These are phyloP conservation scores for Microsporum audouinii DNA, from an alignment of 2,329 filamentous ascomycete species.

Conservation along the genomic window DNA sequence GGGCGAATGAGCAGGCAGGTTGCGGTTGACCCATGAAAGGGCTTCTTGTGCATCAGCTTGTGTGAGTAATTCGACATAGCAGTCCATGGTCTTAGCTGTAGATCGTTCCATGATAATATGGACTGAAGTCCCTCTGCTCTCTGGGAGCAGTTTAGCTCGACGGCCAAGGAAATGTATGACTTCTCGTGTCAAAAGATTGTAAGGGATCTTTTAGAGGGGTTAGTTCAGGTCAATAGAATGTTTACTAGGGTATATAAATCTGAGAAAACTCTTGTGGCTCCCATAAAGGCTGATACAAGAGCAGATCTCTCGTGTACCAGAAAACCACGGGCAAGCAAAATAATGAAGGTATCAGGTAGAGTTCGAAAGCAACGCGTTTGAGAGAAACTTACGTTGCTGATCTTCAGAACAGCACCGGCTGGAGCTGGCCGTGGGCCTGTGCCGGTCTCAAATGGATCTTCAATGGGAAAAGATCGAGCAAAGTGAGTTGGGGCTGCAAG, in stretches of 20 bases:
- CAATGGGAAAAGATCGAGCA: conserved; percentile 5
- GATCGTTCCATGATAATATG: conserved; percentile 49
- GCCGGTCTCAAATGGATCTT: conserved; percentile 23
- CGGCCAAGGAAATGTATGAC: conserved; percentile 39
- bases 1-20: conserved; percentile 28
- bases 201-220: conserved; percentile 35
- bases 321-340: not conserved
- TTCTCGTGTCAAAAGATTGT: conserved; percentile 39
- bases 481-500: not conserved
- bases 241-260: not conserved
- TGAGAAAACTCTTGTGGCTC: not conserved
- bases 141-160: conserved; percentile 29
- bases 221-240: not conserved
- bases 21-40: conserved; percentile 28
- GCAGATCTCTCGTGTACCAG: no score
- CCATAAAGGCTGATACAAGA: conserved; percentile 3
- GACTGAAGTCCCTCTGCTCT: conserved; percentile 34
- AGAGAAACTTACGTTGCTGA: conserved; percentile 25
- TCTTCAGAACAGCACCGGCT: conserved; percentile 25
- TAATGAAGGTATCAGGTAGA: not conserved
- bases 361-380: not conserved
- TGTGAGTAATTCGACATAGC: conserved; percentile 38
- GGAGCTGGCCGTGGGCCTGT: conserved; percentile 16
- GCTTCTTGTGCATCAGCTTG: conserved; percentile 29
- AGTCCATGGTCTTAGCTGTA: conserved; percentile 47